These are phyloP conservation scores for Vitis cinerea DNA, from an alignment of 164 flowering plant genomes.

Conservation along the genomic window DNA sequence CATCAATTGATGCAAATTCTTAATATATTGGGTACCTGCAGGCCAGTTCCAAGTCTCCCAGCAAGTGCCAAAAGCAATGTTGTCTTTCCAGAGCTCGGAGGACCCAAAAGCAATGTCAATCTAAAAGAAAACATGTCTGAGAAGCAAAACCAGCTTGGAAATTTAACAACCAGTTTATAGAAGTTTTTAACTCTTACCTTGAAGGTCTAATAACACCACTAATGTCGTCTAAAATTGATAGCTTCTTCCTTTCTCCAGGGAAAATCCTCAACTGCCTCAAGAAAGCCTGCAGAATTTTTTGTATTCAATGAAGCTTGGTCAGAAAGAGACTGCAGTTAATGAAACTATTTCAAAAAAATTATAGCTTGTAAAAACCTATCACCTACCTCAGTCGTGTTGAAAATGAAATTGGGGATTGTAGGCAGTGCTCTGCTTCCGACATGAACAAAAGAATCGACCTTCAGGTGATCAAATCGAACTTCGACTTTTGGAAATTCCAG, in stretches of 20 bases:
- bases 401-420: slow-evolving; percentile 84
- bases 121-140: slow-evolving; percentile 31
- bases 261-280: slow-evolving; percentile 61
- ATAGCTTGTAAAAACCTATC: neutral
- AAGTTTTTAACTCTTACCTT: slow-evolving; percentile 39
- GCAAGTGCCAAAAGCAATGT: slow-evolving; percentile 91
- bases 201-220: slow-evolving; percentile 89
- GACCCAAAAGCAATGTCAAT: slow-evolving; percentile 89
- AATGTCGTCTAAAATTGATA: slow-evolving; percentile 65
- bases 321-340: too few relatives aligned
- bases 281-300: slow-evolving; percentile 48
- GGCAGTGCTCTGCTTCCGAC: slow-evolving; percentile 93
- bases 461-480: slow-evolving; percentile 75
- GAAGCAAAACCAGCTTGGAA: neutral
- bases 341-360: neutral
- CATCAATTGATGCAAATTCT: neutral
- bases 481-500: slow-evolving; percentile 87
- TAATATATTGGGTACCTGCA: slow-evolving; percentile 56
- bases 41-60: slow-evolving; percentile 67
- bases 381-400: slow-evolving; percentile 82
- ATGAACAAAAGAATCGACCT: slow-evolving; percentile 71
- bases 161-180: neutral
- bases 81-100: slow-evolving; percentile 99
- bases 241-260: slow-evolving; percentile 50
- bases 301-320: neutral